Evolutionary conservation across 1,284 basidiomycete species (phyloP), one percentile per base, ranked within the genome.

Genomic region (Tetrapyrgos nigripes): DNA sequence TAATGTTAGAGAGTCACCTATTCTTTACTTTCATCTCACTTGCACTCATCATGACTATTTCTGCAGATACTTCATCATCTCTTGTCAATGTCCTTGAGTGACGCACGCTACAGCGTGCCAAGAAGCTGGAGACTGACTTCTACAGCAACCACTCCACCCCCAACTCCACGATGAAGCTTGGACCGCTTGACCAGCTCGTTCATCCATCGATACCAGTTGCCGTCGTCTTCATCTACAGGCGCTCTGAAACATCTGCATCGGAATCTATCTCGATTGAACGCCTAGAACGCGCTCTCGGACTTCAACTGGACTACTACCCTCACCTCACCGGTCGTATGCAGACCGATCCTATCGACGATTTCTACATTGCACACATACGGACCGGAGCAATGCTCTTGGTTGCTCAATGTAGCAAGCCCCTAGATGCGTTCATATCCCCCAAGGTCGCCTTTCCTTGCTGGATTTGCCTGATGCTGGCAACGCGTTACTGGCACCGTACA

Each of bases 281-380:
- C 29, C 59, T 66, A 26, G 56, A 55, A 59, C 60, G 52, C 49
- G 62, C 57, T 44, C 24, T 62, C 29, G 43, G 47, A 21, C 46
- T 46, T 2, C 49, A 64, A 13, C 52, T 66, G 24, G 54, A 60
- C 44, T 57, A 64, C 48, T 66, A 66, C 52, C 62, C 64, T 4
- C 64, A 64, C 17, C 59, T 66, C 37, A 46, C 52, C 10, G 64
- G 64, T 10, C 64, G 64, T 31, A 27, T 65, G 26, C 58, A 60
- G 10, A 33, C 60, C 40, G 29, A 59, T 19, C 23, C 46, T 14
- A 46, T 21, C 37, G 52, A 55, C 28, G 58, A 54, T 26, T 45
- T 29, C 21, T 53, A 65, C n/a, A 57, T 65, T 3, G 21, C 37
- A 40, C 21, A 43, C 9, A 29, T 63, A 4, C 55, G 57, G n/a